Evolutionary conservation across 495 filamentous ascomycete genomes (phyloP), one percentile per base, ranked within the genome.

Genomic region (Endocarpon pusillum): DNA sequence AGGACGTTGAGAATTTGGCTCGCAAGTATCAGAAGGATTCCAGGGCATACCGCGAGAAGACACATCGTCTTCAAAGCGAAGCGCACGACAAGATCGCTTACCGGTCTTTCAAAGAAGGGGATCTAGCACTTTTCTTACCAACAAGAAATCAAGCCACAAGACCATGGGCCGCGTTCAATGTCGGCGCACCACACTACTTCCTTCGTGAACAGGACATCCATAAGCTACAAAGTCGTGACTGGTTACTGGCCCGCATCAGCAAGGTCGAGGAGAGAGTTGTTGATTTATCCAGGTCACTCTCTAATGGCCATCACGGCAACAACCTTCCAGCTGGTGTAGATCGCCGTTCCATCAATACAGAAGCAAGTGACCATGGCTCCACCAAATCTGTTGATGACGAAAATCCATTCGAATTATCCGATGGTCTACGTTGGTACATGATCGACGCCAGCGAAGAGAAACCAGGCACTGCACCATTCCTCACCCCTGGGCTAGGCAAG

Each of bases 131-230:
- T 7, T 99, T 99, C 61, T 64, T 96, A 9, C 89, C 89, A 0
- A 99, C 89, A 0, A 65, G 85, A 16, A 94, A 96, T 42, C 85
- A 93, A 49, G 78, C 77, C 17, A 89, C 84, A 3, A 75, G 89
- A 7, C 85, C 89, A 3, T 99, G 89, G 89, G 89, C 89, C 3
- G 89, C 91, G 3, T 99, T 99, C 62, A 99, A 99, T 47, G 76
- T 96, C 30, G 84, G 84, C 1, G 87, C 83, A 33, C 89, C 89
- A 10, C 89, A 99, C 52, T 94, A 84, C 57, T 99, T 99, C 59
- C 62, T 99, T 0, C 78, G 83, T 20, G 89, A 99, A 53, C 82
- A 91, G 52, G 85, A 94, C 36, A 62, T 65, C 0, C 91, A 96
- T 46, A 79, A 84, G 38, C 65, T 99, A 9, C 64, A 74, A 25